These are phyloP conservation scores for Capronia americana DNA, from an alignment of 2,329 filamentous ascomycete species.

Conservation along the genomic window DNA sequence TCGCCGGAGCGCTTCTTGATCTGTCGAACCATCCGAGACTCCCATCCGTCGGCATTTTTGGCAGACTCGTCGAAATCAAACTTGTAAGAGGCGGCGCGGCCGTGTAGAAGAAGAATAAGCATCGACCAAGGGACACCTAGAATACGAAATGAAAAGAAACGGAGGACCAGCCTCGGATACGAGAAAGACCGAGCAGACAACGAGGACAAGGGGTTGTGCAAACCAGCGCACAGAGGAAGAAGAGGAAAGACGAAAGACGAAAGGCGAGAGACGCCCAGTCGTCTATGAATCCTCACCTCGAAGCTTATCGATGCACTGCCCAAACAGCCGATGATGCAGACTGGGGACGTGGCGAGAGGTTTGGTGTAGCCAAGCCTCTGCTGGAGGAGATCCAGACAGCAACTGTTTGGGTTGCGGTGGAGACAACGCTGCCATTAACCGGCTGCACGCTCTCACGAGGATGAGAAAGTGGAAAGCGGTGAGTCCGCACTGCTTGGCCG, in stretches of 20 bases:
- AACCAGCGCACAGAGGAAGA: constrained; percentile 4
- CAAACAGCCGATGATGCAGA: constrained; percentile 11
- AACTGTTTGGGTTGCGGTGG: background rate
- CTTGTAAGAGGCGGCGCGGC: background rate
- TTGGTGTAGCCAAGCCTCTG: background rate
- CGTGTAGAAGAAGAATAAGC: background rate
- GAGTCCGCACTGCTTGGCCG: background rate
- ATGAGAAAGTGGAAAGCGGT: background rate
- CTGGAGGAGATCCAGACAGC: background rate
- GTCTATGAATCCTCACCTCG: constrained; percentile 5
- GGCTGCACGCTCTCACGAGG: background rate
- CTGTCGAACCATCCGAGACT: constrained; percentile 7
- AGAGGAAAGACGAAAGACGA: constrained; percentile 4
- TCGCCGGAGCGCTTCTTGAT: background rate
- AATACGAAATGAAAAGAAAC: background rate
- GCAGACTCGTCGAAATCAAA: background rate
- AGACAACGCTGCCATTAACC: background rate
- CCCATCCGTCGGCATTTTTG: constrained; percentile 6
- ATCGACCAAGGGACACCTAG: background rate
- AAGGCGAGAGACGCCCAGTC: constrained; percentile 1
- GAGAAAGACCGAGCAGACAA: background rate
- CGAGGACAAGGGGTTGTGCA: background rate
- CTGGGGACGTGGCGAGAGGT: background rate
- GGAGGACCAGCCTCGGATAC: constrained; percentile 20
- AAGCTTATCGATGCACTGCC: background rate